Percentiles rank a stretch among this genome's conserved stretches.
phyloP scores from a whole-genome alignment of 2,329 filamentous ascomycete genomes.

The Trichoderma breve region DNA sequence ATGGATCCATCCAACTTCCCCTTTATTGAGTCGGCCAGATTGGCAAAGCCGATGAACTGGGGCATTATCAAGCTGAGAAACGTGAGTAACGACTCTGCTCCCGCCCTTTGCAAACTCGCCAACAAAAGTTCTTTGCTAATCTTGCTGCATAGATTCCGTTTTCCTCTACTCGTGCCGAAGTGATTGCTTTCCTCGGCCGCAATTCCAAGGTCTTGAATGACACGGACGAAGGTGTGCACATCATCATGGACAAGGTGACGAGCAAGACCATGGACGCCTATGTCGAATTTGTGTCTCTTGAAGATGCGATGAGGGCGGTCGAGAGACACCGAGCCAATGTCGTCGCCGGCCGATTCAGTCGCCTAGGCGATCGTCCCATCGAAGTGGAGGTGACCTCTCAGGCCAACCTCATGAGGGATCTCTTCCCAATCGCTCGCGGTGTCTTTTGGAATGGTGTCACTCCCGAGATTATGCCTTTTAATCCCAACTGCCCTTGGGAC shows the following conservation, averaged over 20 bases:
- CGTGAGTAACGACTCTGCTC: slow-evolving; percentile 36
- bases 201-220: slow-evolving; percentile 56
- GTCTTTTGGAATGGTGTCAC: slow-evolving; percentile 52
- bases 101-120: background rate
- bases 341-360: slow-evolving; percentile 41
- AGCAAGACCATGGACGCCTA: slow-evolving; percentile 62
- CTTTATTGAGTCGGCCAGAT: slow-evolving; percentile 42
- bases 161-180: slow-evolving; percentile 49
- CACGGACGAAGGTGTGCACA: slow-evolving; percentile 55
- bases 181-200: slow-evolving; percentile 58
- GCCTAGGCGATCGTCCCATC: slow-evolving; percentile 57
- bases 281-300: slow-evolving; percentile 53
- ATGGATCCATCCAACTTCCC: slow-evolving; percentile 44
- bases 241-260: slow-evolving; percentile 63
- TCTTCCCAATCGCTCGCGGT: slow-evolving; percentile 59
- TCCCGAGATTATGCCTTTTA: slow-evolving; percentile 40
- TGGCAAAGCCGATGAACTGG: slow-evolving; percentile 31
- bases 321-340: slow-evolving; percentile 44
- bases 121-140: background rate
- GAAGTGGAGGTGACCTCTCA: slow-evolving; percentile 58
- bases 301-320: slow-evolving; percentile 54
- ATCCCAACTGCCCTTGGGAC: slow-evolving; percentile 44
- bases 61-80: slow-evolving; percentile 53
- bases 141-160: slow-evolving; percentile 51
- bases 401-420: slow-evolving; percentile 55